Percentiles rank a stretch among this genome's conserved stretches.
These are phyloP conservation scores for Fremontodendron californicum DNA, from an alignment of 345 rosid species.

Conservation along the genomic window DNA sequence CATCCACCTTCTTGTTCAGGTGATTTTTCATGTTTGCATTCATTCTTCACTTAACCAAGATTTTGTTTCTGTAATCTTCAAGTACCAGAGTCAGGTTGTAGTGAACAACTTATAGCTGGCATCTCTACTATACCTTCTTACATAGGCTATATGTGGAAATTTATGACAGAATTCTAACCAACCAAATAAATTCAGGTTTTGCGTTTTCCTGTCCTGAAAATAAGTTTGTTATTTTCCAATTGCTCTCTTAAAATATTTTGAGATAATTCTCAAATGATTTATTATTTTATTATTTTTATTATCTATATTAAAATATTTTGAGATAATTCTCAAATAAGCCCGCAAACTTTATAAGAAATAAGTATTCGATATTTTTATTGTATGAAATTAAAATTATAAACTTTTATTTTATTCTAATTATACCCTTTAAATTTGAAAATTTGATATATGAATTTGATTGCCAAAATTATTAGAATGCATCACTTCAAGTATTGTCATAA, in stretches of 20 bases:
- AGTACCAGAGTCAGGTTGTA: not conserved
- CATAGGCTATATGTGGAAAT: not conserved
- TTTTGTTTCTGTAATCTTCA: not conserved
- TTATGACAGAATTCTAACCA: not conserved
- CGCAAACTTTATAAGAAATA: too few species aligned
- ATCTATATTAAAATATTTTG: too few species aligned
- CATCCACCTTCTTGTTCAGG: conserved; percentile 82
- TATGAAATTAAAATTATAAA: too few species aligned
- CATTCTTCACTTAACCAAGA: not conserved
- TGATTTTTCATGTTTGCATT: conserved; percentile 15
- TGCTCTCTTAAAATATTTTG: not conserved
- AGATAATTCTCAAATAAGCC: too few species aligned
- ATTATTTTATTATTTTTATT: too few species aligned
- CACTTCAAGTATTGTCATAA: too few species aligned
- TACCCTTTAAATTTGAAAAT: too few species aligned
- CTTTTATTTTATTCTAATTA: too few species aligned
- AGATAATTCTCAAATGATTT: too few species aligned
- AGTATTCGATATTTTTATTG: too few species aligned
- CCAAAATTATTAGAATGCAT: too few species aligned
- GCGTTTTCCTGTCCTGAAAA: not conserved
- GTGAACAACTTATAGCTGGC: not conserved
- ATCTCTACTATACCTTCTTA: not conserved
- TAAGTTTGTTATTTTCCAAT: not conserved
- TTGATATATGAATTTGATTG: too few species aligned
- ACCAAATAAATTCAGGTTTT: not conserved